Base-by-base conservation (phyloP, 2,329 filamentous ascomycete genomes). In the Podosphaera aphanis region DNA sequence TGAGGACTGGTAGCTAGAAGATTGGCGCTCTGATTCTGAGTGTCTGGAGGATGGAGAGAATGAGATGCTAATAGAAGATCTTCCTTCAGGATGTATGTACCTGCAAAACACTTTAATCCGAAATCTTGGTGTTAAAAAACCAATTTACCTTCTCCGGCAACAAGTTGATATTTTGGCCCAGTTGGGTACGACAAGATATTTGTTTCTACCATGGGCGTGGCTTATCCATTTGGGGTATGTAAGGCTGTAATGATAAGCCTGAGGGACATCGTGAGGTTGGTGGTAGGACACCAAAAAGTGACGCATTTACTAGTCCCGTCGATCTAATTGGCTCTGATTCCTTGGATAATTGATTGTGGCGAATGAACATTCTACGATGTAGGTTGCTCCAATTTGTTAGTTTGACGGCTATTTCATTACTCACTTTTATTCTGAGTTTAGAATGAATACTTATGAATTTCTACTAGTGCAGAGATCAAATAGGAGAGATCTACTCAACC, bases 31-130 rank as follows among this genome's bases (percentile, higher is more conserved):
- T 81, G 65, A 36, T 86, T 65, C 19, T 85, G 86, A 11, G 83
- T 78, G 66, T 98, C 90, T 49, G 86, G 93, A 19, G 90, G 90
- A 63, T 98, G 90, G 13, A 86, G 86, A 51, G 88, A 88, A 47
- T 90, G 90, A 29, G 86, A 94, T 39, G 90, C 88, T 47, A 98
- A 77, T 53, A 85, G 80, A 23, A 98, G 67, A 60, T 93, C 83
- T 63, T 98, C 88, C 60, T 85, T 80, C 38, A 95, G 73, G 19
- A 82, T 71, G 58, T 98, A 98, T 49, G 83, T 88, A 57, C 86
- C 84, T 90, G 54, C 45, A 29, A 38, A 35, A 40, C 19, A 42
- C 13, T 43, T 57, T 44, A 55, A 49, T 43, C 18, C 33, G 27
- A 31, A 42, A 21, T 18, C 20, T 36, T 7, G 18, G 6, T 33